Evolutionary conservation across 192 early-diverging fungal genomes (phyloP).

Genomic region (Podila epicladia): DNA sequence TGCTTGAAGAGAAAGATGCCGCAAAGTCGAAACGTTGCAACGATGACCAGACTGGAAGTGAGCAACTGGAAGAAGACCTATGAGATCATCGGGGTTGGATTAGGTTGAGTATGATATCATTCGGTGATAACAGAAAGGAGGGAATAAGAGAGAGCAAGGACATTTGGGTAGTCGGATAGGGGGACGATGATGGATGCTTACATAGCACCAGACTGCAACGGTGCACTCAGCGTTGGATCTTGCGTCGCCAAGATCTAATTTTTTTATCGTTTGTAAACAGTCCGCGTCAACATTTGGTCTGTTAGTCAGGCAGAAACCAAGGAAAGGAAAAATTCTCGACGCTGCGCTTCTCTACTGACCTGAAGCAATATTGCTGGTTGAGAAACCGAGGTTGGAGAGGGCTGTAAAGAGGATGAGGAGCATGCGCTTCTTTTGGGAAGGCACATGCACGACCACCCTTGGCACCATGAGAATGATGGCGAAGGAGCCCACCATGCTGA

Average conservation of each 20-base stretch:
- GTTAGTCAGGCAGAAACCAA: no score
- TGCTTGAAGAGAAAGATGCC: conserved; percentile 37
- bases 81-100: neutral
- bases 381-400: conserved; percentile 38
- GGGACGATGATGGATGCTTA: neutral
- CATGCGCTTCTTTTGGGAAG: conserved; percentile 35
- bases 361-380: conserved; percentile 22
- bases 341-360: conserved; percentile 7
- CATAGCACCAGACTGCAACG: conserved; percentile 47
- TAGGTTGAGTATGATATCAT: neutral
- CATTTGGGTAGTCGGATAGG: neutral
- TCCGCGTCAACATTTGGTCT: neutral
- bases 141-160: neutral
- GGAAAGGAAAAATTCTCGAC: neutral
- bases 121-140: neutral
- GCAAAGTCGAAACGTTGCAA: conserved; percentile 42
- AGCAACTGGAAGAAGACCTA: conserved; percentile 45
- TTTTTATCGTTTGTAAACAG: conserved; percentile 17
- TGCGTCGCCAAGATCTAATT: conserved; percentile 17
- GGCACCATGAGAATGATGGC: conserved; percentile 27
- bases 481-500: conserved; percentile 34
- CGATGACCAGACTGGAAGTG: conserved; percentile 33
- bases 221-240: neutral
- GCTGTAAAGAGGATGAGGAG: conserved; percentile 39
- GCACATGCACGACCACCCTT: conserved; percentile 12